Percentiles rank a stretch among this genome's conserved stretches.
Evolutionary conservation across 208 protist species (phyloP).

Genomic region (Endotrypanum monterogeii): DNA sequence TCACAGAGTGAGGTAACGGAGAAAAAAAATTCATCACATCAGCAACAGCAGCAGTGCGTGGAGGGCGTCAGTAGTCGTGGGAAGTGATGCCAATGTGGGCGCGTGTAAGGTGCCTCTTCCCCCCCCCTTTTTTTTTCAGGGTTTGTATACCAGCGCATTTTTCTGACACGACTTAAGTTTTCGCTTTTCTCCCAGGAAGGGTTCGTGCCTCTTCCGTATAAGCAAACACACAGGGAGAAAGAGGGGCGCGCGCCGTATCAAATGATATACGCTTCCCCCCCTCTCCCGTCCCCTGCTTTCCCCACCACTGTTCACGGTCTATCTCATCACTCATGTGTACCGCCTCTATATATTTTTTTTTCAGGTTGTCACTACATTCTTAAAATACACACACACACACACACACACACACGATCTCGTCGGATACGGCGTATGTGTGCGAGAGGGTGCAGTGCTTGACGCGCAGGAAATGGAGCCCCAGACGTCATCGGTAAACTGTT

Average conservation of each 20-base stretch:
- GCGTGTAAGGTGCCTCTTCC: not conserved
- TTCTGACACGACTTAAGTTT: too few species aligned
- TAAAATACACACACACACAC: not conserved
- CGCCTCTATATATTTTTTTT: not conserved
- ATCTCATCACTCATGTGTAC: too few species aligned
- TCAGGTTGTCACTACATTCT: not conserved
- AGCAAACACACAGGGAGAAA: too few species aligned
- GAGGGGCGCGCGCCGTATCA: too few species aligned
- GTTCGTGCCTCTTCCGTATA: too few species aligned
- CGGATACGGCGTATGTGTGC: not conserved
- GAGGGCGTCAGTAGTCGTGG: too few species aligned
- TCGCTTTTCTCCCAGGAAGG: too few species aligned
- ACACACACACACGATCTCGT: not conserved
- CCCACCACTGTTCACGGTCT: too few species aligned
- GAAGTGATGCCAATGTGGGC: not conserved
- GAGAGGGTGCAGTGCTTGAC: not conserved
- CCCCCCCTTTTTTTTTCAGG: not conserved
- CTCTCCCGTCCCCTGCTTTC: too few species aligned
- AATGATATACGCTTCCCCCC: too few species aligned
- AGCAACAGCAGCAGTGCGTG: not conserved
- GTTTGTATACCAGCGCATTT: too few species aligned
- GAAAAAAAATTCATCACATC: not conserved
- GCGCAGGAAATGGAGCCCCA: not conserved
- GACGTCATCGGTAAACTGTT: not conserved
- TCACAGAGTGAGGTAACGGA: slow-evolving; percentile 59